Percentiles rank a stretch among this genome's conserved stretches.
phyloP scores from a whole-genome alignment of 805 yeast species.

The Grigorovia jiainica region DNA sequence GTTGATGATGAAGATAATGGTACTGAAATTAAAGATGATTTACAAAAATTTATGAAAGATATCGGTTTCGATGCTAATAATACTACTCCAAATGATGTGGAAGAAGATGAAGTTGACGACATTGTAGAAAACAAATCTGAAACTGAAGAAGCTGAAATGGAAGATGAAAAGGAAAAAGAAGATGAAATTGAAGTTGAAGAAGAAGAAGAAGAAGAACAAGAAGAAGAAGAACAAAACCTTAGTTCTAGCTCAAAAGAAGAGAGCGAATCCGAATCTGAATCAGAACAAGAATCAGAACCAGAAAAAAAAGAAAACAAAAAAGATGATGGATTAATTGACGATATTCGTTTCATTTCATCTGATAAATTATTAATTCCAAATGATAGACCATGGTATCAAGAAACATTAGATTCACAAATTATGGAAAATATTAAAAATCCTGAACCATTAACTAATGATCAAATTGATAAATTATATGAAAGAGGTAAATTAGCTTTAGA shows the following conservation, averaged over 20 bases:
- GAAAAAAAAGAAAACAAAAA: constrained; percentile 18
- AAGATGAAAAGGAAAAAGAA: constrained; percentile 12
- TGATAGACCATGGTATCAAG: constrained; percentile 68
- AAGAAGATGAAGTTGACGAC: constrained; percentile 20
- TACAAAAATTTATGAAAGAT: constrained; percentile 52
- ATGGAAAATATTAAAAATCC: constrained; percentile 14
- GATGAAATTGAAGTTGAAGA: constrained; percentile 13
- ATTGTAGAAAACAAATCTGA: constrained; percentile 19
- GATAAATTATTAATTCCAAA: constrained; percentile 51
- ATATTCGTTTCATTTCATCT: constrained; percentile 37
- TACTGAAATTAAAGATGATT: constrained; percentile 40
- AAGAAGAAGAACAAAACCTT: constrained; percentile 14
- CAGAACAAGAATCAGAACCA: constrained; percentile 21
- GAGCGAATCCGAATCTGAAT: constrained; percentile 23
- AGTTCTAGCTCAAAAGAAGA: constrained; percentile 18
- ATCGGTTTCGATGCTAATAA: constrained; percentile 49
- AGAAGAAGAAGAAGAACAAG: constrained; percentile 12
- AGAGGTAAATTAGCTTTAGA: constrained; percentile 61
- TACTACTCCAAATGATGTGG: constrained; percentile 27
- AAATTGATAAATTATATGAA: constrained; percentile 49
- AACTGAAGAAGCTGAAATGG: constrained; percentile 15
- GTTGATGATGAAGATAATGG: constrained; percentile 30
- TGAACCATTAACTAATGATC: constrained; percentile 35
- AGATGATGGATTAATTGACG: constrained; percentile 27
- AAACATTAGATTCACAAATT: constrained; percentile 34